Evolutionary conservation across 139 green algal genomes (phyloP).

Genomic region (Chlamydomonas sphaeroides): DNA sequence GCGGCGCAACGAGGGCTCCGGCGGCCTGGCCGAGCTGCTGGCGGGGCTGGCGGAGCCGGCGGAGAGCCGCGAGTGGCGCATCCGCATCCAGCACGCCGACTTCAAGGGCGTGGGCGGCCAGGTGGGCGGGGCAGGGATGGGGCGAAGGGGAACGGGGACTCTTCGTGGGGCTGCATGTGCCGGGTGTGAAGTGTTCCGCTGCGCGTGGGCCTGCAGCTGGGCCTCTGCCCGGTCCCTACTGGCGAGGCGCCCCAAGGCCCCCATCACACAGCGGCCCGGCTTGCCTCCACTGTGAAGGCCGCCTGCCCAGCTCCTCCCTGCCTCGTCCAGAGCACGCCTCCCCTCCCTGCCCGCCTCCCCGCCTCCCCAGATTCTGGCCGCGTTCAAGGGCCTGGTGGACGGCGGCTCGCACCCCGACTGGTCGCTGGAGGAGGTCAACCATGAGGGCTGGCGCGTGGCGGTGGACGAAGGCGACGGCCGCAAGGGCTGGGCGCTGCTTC

Average conservation of each 20-base stretch:
- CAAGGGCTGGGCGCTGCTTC: conserved; percentile 91
- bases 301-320: too few species aligned
- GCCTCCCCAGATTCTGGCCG: conserved; percentile 7
- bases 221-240: too few species aligned
- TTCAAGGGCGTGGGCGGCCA: conserved; percentile 49
- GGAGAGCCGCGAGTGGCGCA: conserved; percentile 61
- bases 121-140: background rate
- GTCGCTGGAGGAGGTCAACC: conserved; percentile 82
- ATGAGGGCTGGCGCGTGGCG: conserved; percentile 87
- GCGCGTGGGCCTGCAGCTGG: too few species aligned
- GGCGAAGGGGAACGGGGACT: too few species aligned
- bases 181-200: too few species aligned
- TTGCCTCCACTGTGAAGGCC: too few species aligned
- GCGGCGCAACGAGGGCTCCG: conserved; percentile 53
- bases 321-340: background rate
- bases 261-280: too few species aligned
- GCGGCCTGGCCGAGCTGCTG: conserved; percentile 76
- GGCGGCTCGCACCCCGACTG: conserved; percentile 54
- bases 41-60: conserved; percentile 76
- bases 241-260: too few species aligned
- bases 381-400: conserved; percentile 3
- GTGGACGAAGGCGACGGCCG: conserved; percentile 78
- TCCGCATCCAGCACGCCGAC: conserved; percentile 43
- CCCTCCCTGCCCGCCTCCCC: background rate
- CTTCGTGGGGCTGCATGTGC: too few species aligned